phyloP scores from a whole-genome alignment of 2,329 filamentous ascomycete species.

The Aspergillus sp. region DNA sequence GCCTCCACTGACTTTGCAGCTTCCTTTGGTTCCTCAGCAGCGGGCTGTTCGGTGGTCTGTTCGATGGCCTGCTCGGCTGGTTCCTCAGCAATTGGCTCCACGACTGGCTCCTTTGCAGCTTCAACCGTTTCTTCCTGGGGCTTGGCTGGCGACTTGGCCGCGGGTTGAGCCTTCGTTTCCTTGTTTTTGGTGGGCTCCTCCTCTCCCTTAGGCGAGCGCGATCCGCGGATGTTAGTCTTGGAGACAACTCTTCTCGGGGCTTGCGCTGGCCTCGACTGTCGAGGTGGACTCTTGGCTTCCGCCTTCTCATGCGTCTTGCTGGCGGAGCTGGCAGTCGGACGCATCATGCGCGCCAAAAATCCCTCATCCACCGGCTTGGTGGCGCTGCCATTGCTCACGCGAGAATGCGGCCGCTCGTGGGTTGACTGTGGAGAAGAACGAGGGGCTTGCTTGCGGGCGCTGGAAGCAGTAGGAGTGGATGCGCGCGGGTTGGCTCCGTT shows the following conservation, averaged over 20 bases:
- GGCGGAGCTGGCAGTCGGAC: conserved; percentile 43
- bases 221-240: conserved; percentile 14
- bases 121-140: conserved; percentile 5
- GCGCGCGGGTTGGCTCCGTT: conserved; percentile 15
- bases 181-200: conserved; percentile 10
- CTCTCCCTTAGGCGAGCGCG: conserved; percentile 7
- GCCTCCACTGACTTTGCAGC: background rate
- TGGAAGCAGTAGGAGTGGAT: conserved; percentile 16
- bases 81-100: conserved; percentile 5
- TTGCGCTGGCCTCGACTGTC: conserved; percentile 10
- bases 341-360: conserved; percentile 46
- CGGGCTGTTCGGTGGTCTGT: background rate
- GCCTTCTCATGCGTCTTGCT: conserved; percentile 42
- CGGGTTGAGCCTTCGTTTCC: conserved; percentile 13
- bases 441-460: conserved; percentile 24
- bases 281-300: conserved; percentile 34
- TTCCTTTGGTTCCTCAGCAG: background rate
- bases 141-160: background rate
- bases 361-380: conserved; percentile 35
- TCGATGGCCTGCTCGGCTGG: conserved; percentile 4
- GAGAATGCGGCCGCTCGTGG: conserved; percentile 34
- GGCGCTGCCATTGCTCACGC: conserved; percentile 29
- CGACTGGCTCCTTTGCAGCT: background rate
- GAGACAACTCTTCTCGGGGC: conserved; percentile 17
- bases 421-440: conserved; percentile 24